Conservation (phyloP, 2,329 filamentous ascomycete genomes). For the Cladobotryum protrusum region DNA sequence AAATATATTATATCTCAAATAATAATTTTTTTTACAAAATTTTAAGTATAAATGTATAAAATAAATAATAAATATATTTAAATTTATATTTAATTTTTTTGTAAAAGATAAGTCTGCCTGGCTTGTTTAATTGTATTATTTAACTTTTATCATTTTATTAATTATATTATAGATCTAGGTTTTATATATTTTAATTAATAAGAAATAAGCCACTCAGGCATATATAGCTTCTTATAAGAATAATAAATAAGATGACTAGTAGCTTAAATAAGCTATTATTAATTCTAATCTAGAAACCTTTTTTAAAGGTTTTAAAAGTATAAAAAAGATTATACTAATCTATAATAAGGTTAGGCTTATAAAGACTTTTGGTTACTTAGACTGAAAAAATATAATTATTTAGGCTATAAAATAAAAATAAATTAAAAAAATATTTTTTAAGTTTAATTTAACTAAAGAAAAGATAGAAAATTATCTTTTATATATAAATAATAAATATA, state of each 20-base stretch:
- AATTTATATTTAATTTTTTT: slow-evolving; percentile 10
- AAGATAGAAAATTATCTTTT: background rate
- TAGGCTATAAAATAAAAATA: background rate
- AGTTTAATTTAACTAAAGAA: background rate
- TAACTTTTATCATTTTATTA: background rate
- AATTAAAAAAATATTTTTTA: background rate
- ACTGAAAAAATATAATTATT: no score
- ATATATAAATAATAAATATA: no score
- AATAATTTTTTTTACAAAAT: slow-evolving; percentile 3
- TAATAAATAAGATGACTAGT: no score
- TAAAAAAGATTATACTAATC: no score
- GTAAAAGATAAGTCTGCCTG: slow-evolving; percentile 4
- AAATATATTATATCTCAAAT: background rate
- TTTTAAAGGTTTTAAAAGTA: no score
- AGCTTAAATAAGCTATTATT: no score
- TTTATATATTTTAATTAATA: slow-evolving; percentile 4
- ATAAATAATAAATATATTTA: slow-evolving; percentile 7
- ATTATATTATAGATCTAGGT: background rate
- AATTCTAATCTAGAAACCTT: no score
- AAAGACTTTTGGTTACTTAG: no score
- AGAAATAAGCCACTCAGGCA: no score
- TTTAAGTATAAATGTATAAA: slow-evolving; percentile 1
- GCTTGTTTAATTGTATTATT: background rate
- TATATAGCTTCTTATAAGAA: no score
- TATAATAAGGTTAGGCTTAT: no score